Evolutionary conservation across 345 rosid species (phyloP).

Genomic region (Atalantia buxifolia): DNA sequence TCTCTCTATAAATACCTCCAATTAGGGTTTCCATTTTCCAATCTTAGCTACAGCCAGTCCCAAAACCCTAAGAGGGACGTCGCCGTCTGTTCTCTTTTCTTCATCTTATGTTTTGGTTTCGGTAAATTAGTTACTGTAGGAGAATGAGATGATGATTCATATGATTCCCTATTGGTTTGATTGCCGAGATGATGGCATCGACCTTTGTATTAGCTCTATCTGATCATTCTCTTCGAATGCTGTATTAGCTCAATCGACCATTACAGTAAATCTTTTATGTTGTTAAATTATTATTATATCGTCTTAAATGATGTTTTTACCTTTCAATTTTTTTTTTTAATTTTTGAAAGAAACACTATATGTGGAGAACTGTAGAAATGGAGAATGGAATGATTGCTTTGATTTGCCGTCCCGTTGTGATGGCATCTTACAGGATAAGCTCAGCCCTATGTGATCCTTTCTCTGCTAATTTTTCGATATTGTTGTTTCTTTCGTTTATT

Average conservation of each 20-base stretch:
- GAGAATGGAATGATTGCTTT: constrained; percentile 33
- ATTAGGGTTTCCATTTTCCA: neutral
- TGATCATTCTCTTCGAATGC: constrained; percentile 26
- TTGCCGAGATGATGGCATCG: constrained; percentile 47
- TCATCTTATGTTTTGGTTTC: too few species aligned
- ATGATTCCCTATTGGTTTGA: constrained; percentile 54
- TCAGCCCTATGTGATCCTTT: constrained; percentile 39
- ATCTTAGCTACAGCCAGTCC: too few species aligned
- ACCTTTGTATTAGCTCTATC: constrained; percentile 42
- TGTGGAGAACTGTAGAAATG: too few species aligned
- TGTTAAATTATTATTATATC: neutral
- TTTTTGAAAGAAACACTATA: too few species aligned
- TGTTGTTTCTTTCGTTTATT: too few species aligned
- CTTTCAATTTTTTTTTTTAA: neutral
- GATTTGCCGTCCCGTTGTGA: constrained; percentile 35
- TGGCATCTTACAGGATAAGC: constrained; percentile 39
- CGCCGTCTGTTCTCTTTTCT: too few species aligned
- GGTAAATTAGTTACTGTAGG: neutral
- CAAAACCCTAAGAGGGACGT: too few species aligned
- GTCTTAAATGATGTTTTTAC: neutral
- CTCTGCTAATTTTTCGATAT: neutral
- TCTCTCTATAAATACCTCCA: neutral
- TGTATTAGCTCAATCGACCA: too few species aligned
- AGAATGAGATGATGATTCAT: constrained; percentile 36
- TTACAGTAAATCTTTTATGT: too few species aligned